Evolutionary conservation across 176 grass and related monocot genomes (phyloP), one percentile per base, ranked within the genome.

Genomic region (Thalia dealbata): DNA sequence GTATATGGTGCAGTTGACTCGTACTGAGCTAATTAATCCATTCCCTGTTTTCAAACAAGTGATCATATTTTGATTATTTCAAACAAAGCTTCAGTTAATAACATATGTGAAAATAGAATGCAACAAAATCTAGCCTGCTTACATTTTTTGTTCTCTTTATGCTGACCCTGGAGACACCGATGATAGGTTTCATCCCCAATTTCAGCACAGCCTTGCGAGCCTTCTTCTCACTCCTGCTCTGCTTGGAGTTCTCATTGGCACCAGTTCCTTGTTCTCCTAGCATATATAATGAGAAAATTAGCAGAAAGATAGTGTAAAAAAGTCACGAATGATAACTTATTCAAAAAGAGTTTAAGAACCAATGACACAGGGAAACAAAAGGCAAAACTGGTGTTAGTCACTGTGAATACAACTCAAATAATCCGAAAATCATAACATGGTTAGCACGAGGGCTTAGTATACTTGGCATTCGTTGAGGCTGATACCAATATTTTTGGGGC

Each of bases 121-220:
- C 45, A 52, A 52, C 21, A 10, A 52, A 19, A 72, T 54, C 14
- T 3, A 13, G 69, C 41, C 10, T 3, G 50, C 69, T 72, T 52
- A 72, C 69, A 72, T 72, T 72, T 30, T 72, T 72, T 27, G 22
- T 52, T 32, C 69, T 52, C 48, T 72, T 72, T 72, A 72, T 72
- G 69, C 46, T 72, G 29, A 72, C 69, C 42, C 69, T 24, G 46
- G 45, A 52, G 69, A 72, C 48, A 29, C 69, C 69, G 0, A 46
- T 54, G 45, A 72, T 28, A 21, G 69, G 69, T 52, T 72, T 72
- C 69, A 52, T 52, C 48, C 69, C 69, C 52, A 72, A 52, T 25
- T 72, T 72, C 11, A 52, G 24, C 43, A 72, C 52, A 14, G 69
- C 69, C 69, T 72, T 72, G 26, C 45, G 69, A 26, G 46, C 52